These are phyloP conservation scores for Calonectria naviculata DNA, from an alignment of 2,329 filamentous ascomycete species.

Conservation along the genomic window DNA sequence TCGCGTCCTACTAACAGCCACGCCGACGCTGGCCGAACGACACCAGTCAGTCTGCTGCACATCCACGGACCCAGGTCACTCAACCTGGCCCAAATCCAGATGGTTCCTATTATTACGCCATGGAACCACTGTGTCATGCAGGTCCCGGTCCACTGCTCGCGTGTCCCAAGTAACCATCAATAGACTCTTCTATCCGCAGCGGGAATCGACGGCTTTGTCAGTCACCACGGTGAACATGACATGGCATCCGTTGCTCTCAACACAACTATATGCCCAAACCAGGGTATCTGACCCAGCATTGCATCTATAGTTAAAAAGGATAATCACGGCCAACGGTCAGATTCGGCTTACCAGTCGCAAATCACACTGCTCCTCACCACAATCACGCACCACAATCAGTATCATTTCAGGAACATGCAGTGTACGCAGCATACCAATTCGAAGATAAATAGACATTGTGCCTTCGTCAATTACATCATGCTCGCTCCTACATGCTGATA, in stretches of 20 bases:
- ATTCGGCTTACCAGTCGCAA: neutral
- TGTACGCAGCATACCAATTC: neutral
- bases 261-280: neutral
- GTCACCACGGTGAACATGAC: neutral
- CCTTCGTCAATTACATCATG: neutral
- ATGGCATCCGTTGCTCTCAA: neutral
- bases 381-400: neutral
- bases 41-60: neutral
- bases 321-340: neutral
- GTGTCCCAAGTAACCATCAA: neutral
- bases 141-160: neutral
- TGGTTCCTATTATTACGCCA: neutral
- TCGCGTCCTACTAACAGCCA: neutral
- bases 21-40: constrained; percentile 2
- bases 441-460: neutral
- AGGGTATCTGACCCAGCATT: neutral
- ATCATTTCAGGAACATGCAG: neutral
- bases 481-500: neutral
- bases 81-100: neutral
- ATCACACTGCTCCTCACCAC: neutral
- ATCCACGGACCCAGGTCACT: neutral
- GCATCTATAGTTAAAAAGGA: neutral
- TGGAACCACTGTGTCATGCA: constrained; percentile 8
- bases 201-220: constrained; percentile 18
- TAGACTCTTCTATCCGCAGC: neutral